Evolutionary conservation across 2,329 filamentous ascomycete genomes (phyloP).

Genomic region (Neoscytalidium dimidiatum): DNA sequence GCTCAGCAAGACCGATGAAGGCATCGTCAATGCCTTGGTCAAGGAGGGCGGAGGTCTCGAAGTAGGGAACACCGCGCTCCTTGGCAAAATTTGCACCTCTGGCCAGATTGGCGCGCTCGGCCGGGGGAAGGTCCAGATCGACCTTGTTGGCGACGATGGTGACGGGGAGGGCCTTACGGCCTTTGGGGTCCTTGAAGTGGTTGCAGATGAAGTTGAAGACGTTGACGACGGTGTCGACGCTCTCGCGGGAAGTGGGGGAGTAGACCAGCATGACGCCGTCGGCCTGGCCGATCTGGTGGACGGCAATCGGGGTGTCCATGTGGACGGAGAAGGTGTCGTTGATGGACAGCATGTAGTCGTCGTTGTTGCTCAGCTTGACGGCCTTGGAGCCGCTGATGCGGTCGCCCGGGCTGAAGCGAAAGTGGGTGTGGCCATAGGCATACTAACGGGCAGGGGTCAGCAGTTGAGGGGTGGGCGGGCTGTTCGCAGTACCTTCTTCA

Average conservation of each 20-base stretch:
- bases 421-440: constrained; percentile 10
- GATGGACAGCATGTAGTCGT: constrained; percentile 14
- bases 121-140: neutral
- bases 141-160: constrained; percentile 5
- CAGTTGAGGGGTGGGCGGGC: neutral
- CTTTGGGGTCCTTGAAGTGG: constrained; percentile 11
- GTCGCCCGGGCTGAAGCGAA: constrained; percentile 13
- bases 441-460: constrained; percentile 10
- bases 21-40: constrained; percentile 6
- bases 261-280: constrained; percentile 13
- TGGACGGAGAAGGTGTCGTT: constrained; percentile 16
- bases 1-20: neutral
- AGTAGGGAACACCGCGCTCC: neutral
- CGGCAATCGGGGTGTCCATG: constrained; percentile 11
- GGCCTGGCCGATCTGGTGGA: constrained; percentile 13
- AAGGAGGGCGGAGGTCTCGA: constrained; percentile 2
- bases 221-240: constrained; percentile 10
- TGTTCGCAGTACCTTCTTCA: neutral
- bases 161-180: constrained; percentile 9
- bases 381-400: constrained; percentile 12
- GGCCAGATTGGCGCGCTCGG: neutral
- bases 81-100: neutral
- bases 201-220: constrained; percentile 14
- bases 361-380: constrained; percentile 6
- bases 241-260: neutral